Evolutionary conservation across 441 rosid species (phyloP).

Genomic region (Sinapis alba): DNA sequence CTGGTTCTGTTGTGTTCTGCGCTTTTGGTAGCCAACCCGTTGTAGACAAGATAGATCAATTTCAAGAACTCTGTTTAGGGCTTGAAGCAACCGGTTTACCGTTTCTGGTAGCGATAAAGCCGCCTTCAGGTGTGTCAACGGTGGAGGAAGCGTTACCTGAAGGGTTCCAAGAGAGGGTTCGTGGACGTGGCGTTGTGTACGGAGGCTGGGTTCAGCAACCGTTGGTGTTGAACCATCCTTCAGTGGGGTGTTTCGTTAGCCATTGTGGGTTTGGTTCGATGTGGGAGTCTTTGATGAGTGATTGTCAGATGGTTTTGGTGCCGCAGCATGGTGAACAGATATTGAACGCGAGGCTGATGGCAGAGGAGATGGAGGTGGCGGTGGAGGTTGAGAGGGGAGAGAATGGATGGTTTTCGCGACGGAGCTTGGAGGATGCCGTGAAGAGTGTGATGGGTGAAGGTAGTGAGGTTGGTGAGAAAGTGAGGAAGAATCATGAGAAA

Average conservation of each 20-base stretch:
- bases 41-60: constrained; percentile 46
- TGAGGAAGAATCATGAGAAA: constrained; percentile 47
- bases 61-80: constrained; percentile 58
- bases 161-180: constrained; percentile 61
- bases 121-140: constrained; percentile 44
- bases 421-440: constrained; percentile 46
- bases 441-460: constrained; percentile 52
- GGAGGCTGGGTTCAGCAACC: constrained; percentile 63
- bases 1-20: constrained; percentile 51
- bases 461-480: constrained; percentile 41
- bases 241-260: constrained; percentile 68
- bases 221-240: constrained; percentile 47
- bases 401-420: constrained; percentile 56
- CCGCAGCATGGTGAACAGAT: constrained; percentile 70
- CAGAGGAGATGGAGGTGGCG: constrained; percentile 52
- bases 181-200: constrained; percentile 52
- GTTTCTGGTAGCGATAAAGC: constrained; percentile 50
- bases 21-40: constrained; percentile 59
- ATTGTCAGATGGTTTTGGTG: constrained; percentile 59
- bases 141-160: constrained; percentile 62
- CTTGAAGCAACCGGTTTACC: constrained; percentile 52
- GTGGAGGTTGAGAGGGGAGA: constrained; percentile 58
- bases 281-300: constrained; percentile 73
- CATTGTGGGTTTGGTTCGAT: constrained; percentile 77
- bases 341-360: constrained; percentile 56